A percentile compares a stretch with the other conserved stretches of the same genome.
phyloP scores from a whole-genome alignment of 106 monocot species.

The Phalaenopsis equestris region DNA sequence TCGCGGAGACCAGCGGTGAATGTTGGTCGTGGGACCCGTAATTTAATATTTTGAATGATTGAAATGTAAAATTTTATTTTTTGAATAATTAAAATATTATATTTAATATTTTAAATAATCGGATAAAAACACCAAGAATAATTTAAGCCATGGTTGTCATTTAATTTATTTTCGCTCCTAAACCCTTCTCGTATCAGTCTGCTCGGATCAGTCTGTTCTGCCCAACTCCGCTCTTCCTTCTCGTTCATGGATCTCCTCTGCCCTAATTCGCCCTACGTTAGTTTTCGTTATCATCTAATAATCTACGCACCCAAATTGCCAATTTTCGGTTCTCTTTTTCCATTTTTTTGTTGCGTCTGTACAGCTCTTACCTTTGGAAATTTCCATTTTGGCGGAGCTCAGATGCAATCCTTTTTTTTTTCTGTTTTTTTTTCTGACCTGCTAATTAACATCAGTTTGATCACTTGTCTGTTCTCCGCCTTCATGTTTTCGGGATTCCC shows the following conservation, averaged over 20 bases:
- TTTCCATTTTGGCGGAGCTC: background rate
- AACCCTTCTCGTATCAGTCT: background rate
- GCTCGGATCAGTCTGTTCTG: background rate
- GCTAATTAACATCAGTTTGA: background rate
- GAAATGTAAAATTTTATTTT: no score
- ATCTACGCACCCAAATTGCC: background rate
- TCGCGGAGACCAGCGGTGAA: no score
- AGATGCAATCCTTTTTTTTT: background rate
- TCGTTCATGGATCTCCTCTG: constrained; percentile 8
- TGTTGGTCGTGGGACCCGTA: no score
- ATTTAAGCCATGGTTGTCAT: no score
- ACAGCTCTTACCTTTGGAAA: background rate
- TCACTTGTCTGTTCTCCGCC: background rate
- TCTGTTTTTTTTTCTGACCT: background rate
- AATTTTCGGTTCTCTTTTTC: background rate
- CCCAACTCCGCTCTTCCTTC: background rate
- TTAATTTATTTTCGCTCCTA: no score
- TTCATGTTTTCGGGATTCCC: background rate
- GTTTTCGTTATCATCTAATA: background rate
- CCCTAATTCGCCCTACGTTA: background rate
- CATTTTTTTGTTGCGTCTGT: background rate
- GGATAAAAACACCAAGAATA: no score
- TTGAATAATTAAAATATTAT: no score
- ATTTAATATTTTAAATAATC: no score
- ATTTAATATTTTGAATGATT: no score